Base-by-base conservation (phyloP, 257 asterid species). In the Coffea canephora region DNA sequence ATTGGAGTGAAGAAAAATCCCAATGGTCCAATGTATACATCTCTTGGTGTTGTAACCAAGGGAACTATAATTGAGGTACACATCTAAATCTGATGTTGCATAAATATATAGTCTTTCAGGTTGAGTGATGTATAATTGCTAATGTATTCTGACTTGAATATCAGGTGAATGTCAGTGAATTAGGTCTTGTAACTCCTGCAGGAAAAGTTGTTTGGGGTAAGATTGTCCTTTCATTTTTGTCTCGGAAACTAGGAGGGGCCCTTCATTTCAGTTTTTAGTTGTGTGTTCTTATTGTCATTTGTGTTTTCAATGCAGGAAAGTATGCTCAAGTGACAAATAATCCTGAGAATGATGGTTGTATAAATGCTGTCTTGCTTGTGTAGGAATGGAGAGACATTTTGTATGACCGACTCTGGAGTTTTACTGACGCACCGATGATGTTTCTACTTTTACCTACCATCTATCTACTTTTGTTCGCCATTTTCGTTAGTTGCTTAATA, bases 141-240 rank as follows among this genome's bases (percentile, higher is more conserved):
- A 6, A 78, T 43, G 10, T 27, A 45, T 76, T 79, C 74, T 70
- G 46, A 46, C 79, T 49, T 78, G 72, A 78, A 73, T 77, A 84
- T 73, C 84, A 94, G 98, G 98, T 94, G 57, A 94, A 94, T 82
- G 91, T 89, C 55, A 95, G 99, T 67, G 99, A 95, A 78, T 96
- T 93, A 64, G 99, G 99, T 78, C 94, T 95, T 43, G 99, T 95
- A 34, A 95, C 99, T 48, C 99, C 99, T 77, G 98, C 96, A 23
- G 99, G 99, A 50, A 95, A 95, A 88, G 97, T 95, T 79, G 98
- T 95, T 4, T 95, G 98, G 98, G 99, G 99, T 95, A 89, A 39
- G 93, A 61, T 70, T 76, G 71, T 45, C 41, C 14, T 49, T 43
- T 39, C 43, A 25, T 5, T 13, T 46, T 31, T 46, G 8, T 31